Evolutionary conservation across 2,329 filamentous ascomycete species (phyloP), one percentile per base, ranked within the genome.

Genomic region (Cryphonectria radicalis): DNA sequence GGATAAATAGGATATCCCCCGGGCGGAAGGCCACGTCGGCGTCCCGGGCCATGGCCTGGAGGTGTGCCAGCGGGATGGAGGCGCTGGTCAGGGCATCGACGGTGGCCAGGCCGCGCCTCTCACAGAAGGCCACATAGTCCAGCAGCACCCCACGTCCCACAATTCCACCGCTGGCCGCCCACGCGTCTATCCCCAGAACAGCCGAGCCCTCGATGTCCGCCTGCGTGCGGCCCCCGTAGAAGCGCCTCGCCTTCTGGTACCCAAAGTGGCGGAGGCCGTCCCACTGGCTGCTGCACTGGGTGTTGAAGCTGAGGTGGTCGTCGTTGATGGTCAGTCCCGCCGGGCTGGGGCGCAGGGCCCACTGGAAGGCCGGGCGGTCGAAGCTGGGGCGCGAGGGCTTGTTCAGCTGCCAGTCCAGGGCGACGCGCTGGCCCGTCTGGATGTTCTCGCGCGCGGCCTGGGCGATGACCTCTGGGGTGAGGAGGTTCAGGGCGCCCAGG

Each of bases 281-380:
- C 84, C 84, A 86, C 73, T 85, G 84, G n/a, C 82, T 83, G 11
- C 82, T 80, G 65, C 80, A 81, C 70, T 85, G 84, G 5, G 84
- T 85, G 76, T 87, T 87, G 70, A 86, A 77, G 8, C 40, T 46
- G 62, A 64, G 37, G n/a, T 80, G 77, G 75, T 86, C 85, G 55
- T 68, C 66, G 55, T 68, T 68, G 55, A 68, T 62, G 40, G 37
- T 22, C 37, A 5, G 32, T 17, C 55, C 35, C 6, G 46, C 46
- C 22, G 25, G 35, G 42, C 11, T 62, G 55, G 50, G 32, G 0
- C 28, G 53, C 32, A 68, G 66, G 32, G 50, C 10, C 53, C 50
- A 37, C 40, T 28, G 25, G 66, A 68, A 68, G 7, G 35, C 37
- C 55, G 53, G 66, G 40, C 53, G 53, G 55, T 22, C 66, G n/a